phyloP scores from a whole-genome alignment of 2,329 filamentous ascomycete genomes.

The Ophiosphaerella narmari region DNA sequence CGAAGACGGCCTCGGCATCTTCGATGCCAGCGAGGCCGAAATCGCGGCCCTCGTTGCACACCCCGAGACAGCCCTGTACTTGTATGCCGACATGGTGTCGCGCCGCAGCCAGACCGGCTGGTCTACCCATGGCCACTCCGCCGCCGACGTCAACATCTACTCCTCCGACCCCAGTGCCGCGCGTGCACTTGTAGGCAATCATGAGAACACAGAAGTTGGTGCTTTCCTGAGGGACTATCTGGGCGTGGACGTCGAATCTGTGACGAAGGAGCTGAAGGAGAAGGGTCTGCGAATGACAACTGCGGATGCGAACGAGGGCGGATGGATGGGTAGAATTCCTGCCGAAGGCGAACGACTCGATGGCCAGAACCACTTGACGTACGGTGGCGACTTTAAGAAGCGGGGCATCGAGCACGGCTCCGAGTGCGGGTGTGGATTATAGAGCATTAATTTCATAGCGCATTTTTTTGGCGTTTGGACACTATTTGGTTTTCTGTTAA shows the following conservation, averaged over 20 bases:
- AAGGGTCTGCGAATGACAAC: no score
- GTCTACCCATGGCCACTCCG: constrained; percentile 87
- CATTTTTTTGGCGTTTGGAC: no score
- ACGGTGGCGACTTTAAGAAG: constrained; percentile 45
- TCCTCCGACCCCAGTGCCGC: constrained; percentile 70
- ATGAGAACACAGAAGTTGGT: constrained; percentile 94
- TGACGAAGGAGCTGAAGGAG: constrained; percentile 71
- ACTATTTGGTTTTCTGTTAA: no score
- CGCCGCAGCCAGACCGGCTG: constrained; percentile 88
- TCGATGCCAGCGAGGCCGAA: constrained; percentile 73
- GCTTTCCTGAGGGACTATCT: constrained; percentile 80
- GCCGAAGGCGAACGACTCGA: constrained; percentile 50
- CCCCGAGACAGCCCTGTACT: constrained; percentile 61
- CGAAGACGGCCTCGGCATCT: constrained; percentile 73
- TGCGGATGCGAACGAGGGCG: constrained; percentile 12
- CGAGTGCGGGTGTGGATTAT: constrained; percentile 32
- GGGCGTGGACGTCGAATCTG: constrained; percentile 73
- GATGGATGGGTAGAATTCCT: constrained; percentile 52
- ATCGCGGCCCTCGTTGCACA: constrained; percentile 66
- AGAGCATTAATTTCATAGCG: no score
- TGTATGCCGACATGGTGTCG: constrained; percentile 84
- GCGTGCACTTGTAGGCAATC: constrained; percentile 74
- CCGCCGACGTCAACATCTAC: constrained; percentile 96
- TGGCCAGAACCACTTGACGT: constrained; percentile 53
- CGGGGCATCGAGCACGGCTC: constrained; percentile 32